Percentiles rank a stretch among this genome's conserved stretches.
Conservation (phyloP, 352 stramenopile species). For the Thraustochytrium sp. region DNA sequence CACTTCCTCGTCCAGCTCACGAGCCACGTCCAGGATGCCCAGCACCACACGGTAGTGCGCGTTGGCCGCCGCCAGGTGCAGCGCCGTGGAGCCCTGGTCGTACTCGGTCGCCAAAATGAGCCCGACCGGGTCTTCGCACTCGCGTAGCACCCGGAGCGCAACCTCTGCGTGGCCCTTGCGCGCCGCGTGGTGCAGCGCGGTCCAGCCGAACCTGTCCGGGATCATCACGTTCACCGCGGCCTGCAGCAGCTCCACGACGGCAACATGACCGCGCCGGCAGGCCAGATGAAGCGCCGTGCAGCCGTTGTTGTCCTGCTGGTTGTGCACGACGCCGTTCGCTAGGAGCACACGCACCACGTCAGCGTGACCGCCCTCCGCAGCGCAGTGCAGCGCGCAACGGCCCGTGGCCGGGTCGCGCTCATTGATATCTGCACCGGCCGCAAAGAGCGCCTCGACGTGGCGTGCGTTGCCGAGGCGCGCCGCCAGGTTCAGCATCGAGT, state of each 20-base stretch:
- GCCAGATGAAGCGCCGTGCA: constrained; percentile 21
- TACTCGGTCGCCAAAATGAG: constrained; percentile 29
- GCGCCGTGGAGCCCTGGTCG: constrained; percentile 25
- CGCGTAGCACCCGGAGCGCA: background rate
- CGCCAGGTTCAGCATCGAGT: constrained; percentile 38
- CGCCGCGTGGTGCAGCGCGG: constrained; percentile 22
- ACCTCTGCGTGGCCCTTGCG: constrained; percentile 38
- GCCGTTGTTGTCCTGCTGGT: constrained; percentile 38
- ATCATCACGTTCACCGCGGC: constrained; percentile 20
- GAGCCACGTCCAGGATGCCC: constrained; percentile 2
- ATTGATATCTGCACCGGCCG: constrained; percentile 3
- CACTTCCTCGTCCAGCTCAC: constrained; percentile 18
- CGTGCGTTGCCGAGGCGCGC: constrained; percentile 10
- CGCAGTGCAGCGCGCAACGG: constrained; percentile 28
- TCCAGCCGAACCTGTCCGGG: constrained; percentile 26
- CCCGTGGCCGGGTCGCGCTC: constrained; percentile 10
- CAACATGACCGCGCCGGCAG: background rate
- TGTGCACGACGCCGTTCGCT: background rate
- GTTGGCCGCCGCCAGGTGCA: constrained; percentile 1
- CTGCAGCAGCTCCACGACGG: constrained; percentile 5
- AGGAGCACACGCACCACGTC: constrained; percentile 21
- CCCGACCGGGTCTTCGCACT: background rate
- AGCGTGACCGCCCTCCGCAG: background rate
- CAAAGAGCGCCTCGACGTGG: constrained; percentile 21
- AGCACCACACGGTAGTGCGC: constrained; percentile 25